These are phyloP conservation scores for Colletotrichum sp. DNA, from an alignment of 2,329 filamentous ascomycete species.

Conservation along the genomic window DNA sequence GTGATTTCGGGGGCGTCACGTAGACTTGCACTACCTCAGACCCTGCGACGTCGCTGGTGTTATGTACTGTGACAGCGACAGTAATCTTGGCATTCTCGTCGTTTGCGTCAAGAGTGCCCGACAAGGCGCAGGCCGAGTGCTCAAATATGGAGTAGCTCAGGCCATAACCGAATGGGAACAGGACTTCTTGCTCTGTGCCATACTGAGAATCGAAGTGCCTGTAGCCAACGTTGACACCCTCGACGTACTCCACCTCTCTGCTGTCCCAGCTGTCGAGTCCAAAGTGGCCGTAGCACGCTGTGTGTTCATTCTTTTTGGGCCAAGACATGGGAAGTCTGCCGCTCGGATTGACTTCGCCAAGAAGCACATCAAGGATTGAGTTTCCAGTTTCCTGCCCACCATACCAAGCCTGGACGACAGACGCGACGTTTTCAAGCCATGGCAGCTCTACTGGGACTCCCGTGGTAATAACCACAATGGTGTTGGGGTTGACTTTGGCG, in stretches of 20 bases:
- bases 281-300: neutral
- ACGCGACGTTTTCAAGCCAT: slow-evolving; percentile 58
- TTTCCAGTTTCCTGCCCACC: slow-evolving; percentile 72
- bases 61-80: neutral
- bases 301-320: slow-evolving; percentile 51
- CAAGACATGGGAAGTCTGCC: slow-evolving; percentile 39
- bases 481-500: slow-evolving; percentile 61
- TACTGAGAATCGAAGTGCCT: slow-evolving; percentile 66
- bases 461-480: slow-evolving; percentile 66
- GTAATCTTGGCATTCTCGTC: neutral
- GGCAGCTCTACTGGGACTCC: slow-evolving; percentile 65
- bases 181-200: slow-evolving; percentile 48
- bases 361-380: slow-evolving; percentile 68
- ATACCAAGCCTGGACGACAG: slow-evolving; percentile 79
- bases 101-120: neutral
- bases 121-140: neutral
- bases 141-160: slow-evolving; percentile 58
- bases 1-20: neutral
- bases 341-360: slow-evolving; percentile 63
- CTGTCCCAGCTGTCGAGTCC: slow-evolving; percentile 54
- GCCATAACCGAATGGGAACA: slow-evolving; percentile 71
- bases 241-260: slow-evolving; percentile 61
- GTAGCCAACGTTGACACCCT: slow-evolving; percentile 73
- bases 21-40: neutral
- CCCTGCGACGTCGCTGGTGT: neutral